A percentile compares a stretch with the other conserved stretches of the same genome.
Conservation (phyloP, 2,329 filamentous ascomycete genomes). For the Apiospora rasikravindrae region DNA sequence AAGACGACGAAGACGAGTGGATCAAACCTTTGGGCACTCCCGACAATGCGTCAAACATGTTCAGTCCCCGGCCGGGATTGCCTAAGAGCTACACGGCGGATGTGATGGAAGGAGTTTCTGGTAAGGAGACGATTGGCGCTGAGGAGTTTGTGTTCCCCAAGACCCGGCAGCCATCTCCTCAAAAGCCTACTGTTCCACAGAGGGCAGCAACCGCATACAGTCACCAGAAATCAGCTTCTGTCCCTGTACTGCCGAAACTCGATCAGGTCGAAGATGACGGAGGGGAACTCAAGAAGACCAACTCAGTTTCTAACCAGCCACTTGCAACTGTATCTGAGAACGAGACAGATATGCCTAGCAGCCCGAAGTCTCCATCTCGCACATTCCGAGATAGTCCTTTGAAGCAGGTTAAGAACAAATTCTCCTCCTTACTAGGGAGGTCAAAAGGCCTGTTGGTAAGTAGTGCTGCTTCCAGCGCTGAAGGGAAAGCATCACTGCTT, state of each 20-base stretch:
- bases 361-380: constrained; percentile 63
- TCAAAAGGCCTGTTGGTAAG: constrained; percentile 87
- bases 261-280: constrained; percentile 35
- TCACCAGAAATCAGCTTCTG: constrained; percentile 69
- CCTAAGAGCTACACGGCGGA: constrained; percentile 67
- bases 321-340: constrained; percentile 54
- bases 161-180: constrained; percentile 47
- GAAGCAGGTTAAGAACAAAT: constrained; percentile 89
- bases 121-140: constrained; percentile 54
- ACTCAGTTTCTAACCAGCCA: constrained; percentile 63
- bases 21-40: constrained; percentile 57
- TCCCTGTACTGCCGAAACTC: constrained; percentile 55
- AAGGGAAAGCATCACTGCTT: constrained; percentile 62
- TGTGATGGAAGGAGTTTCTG: constrained; percentile 61
- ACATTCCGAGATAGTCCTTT: constrained; percentile 71
- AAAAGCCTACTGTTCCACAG: constrained; percentile 38
- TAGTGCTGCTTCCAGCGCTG: constrained; percentile 68
- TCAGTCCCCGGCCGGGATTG: constrained; percentile 56
- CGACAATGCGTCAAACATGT: constrained; percentile 41
- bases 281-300: constrained; percentile 60
- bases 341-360: constrained; percentile 36
- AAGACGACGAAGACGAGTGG: constrained; percentile 66
- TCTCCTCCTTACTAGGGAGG: constrained; percentile 88
- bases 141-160: constrained; percentile 52
- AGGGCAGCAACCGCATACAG: constrained; percentile 42